phyloP scores from a whole-genome alignment of 1,284 basidiomycete species.

The Pholiota adiposa region DNA sequence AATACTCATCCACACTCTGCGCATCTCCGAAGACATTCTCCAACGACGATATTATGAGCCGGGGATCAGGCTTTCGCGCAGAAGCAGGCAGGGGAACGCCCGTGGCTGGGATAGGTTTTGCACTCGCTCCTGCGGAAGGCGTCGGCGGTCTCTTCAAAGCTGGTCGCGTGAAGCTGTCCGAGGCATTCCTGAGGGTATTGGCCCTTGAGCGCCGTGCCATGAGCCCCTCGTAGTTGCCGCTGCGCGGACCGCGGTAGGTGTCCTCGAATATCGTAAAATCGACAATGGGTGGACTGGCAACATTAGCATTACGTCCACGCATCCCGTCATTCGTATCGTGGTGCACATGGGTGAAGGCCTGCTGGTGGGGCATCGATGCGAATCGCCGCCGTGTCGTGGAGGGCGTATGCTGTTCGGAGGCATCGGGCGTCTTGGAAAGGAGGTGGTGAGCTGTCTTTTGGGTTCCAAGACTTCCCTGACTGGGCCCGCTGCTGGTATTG shows the following conservation, averaged over 20 bases:
- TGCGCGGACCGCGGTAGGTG: constrained; percentile 22
- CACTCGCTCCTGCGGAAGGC: neutral
- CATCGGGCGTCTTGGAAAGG: constrained; percentile 8
- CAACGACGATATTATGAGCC: constrained; percentile 23
- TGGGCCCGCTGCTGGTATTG: neutral
- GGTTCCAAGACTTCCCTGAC: neutral
- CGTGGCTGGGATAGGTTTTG: neutral
- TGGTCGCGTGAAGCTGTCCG: neutral
- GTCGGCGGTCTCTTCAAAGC: neutral
- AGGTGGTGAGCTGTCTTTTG: constrained; percentile 14
- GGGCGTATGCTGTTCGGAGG: too few relatives aligned
- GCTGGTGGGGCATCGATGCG: constrained; percentile 21
- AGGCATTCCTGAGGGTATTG: neutral
- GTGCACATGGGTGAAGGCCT: neutral
- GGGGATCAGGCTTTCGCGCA: constrained; percentile 29
- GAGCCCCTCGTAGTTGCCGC: constrained; percentile 19
- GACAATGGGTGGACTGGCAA: constrained; percentile 24
- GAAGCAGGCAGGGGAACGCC: constrained; percentile 16
- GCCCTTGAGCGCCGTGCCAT: constrained; percentile 2
- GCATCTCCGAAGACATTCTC: constrained; percentile 15
- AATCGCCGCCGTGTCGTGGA: constrained; percentile 18
- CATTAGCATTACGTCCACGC: neutral
- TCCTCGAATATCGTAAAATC: constrained; percentile 28
- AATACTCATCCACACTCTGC: constrained; percentile 6
- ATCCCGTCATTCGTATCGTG: too few relatives aligned